Evolutionary conservation across 2,329 filamentous ascomycete species (phyloP).

Genomic region (Diaporthe citri): DNA sequence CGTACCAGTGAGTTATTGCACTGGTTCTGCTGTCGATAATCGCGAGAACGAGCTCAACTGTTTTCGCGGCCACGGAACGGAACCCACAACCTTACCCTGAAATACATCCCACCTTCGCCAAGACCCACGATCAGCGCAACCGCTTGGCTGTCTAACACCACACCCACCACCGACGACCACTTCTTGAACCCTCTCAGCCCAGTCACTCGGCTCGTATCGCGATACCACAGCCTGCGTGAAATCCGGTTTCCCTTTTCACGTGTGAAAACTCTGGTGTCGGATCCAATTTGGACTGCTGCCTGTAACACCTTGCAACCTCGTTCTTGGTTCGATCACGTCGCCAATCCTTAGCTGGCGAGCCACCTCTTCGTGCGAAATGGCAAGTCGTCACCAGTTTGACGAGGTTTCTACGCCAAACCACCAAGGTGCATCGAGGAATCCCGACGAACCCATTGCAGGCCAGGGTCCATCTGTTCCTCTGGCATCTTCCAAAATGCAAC

Average conservation of each 20-base stretch:
- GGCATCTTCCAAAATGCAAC: conserved; percentile 30
- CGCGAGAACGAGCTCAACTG: not conserved
- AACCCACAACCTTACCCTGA: not conserved
- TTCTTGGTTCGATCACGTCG: not conserved
- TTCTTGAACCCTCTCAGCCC: not conserved
- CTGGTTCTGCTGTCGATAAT: not conserved
- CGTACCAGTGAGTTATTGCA: not conserved
- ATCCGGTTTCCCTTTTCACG: not conserved
- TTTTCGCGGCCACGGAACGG: not conserved
- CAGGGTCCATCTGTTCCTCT: not conserved
- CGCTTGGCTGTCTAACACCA: conserved; percentile 28
- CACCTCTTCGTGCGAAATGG: conserved; percentile 11
- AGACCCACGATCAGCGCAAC: conserved; percentile 22
- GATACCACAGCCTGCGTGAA: conserved; percentile 22
- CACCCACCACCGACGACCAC: conserved; percentile 18
- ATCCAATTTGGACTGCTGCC: not conserved
- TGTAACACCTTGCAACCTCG: conserved; percentile 22
- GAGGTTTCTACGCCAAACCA: not conserved
- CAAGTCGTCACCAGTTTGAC: conserved; percentile 18
- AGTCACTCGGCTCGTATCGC: not conserved
- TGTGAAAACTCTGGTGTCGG: conserved; percentile 13
- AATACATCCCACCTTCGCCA: conserved; percentile 15
- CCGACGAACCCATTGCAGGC: not conserved
- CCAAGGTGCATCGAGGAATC: not conserved
- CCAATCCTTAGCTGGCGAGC: conserved; percentile 1